Percentiles rank a stretch among this genome's conserved stretches.
Conservation (phyloP, 2,329 filamentous ascomycete genomes). For the Calycina marina region DNA sequence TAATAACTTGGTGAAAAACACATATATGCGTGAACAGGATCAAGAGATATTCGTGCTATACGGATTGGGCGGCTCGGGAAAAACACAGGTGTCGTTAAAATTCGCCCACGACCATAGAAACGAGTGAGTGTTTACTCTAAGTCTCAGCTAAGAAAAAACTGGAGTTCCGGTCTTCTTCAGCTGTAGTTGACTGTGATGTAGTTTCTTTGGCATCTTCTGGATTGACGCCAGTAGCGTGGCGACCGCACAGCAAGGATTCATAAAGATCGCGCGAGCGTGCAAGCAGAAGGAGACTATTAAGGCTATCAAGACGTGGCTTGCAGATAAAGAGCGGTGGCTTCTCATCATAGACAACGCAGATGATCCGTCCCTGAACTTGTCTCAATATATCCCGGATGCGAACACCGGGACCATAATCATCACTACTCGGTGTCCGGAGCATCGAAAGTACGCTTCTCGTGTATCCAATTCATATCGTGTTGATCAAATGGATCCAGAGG, state of each 20-base stretch:
- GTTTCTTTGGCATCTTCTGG: conserved; percentile 7
- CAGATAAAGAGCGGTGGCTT: conserved; percentile 18
- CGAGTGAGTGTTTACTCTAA: not conserved
- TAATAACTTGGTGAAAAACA: no score
- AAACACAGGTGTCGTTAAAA: conserved; percentile 1
- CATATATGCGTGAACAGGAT: no score
- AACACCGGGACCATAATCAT: conserved; percentile 23
- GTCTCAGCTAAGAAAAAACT: no score
- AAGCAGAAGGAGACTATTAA: conserved; percentile 1
- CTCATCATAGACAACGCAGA: conserved; percentile 29
- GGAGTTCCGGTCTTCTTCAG: no score
- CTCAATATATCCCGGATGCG: conserved; percentile 19
- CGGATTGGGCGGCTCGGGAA: conserved; percentile 27
- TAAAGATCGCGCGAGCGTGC: conserved; percentile 2
- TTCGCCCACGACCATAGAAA: not conserved
- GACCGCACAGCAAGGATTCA: conserved; percentile 5
- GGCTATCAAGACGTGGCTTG: conserved; percentile 12
- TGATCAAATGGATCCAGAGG: conserved; percentile 13
- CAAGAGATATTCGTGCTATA: conserved; percentile 59
- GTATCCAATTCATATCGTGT: conserved; percentile 15
- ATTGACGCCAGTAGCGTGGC: conserved; percentile 6
- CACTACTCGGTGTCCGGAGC: conserved; percentile 25
- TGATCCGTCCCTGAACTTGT: conserved; percentile 19
- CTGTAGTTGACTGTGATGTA: not conserved
- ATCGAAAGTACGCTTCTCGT: conserved; percentile 17